Evolutionary conservation across 1,284 basidiomycete genomes (phyloP).

Genomic region (Trichosporon sp.): DNA sequence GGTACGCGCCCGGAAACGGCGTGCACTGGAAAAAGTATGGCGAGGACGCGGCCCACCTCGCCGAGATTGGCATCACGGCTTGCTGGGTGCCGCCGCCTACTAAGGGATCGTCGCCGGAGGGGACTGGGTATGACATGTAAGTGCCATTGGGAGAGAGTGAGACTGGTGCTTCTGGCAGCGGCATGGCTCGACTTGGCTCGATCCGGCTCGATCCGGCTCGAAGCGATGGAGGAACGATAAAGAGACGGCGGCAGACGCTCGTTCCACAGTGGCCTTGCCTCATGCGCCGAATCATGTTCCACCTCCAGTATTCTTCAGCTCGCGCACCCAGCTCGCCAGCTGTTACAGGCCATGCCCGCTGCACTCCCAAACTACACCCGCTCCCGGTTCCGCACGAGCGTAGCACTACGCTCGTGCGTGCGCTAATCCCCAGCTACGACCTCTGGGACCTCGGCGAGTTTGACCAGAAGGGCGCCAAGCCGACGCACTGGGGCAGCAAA

Average conservation of each 20-base stretch:
- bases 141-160: slow-evolving; percentile 21
- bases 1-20: slow-evolving; percentile 48
- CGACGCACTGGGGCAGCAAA: slow-evolving; percentile 89
- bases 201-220: not conserved
- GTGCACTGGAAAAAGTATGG: slow-evolving; percentile 74
- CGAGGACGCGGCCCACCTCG: slow-evolving; percentile 68
- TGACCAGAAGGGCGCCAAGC: slow-evolving; percentile 73
- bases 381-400: too few species aligned
- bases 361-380: too few species aligned
- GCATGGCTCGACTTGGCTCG: too few species aligned
- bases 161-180: too few species aligned
- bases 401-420: too few species aligned
- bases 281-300: too few species aligned
- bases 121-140: slow-evolving; percentile 56
- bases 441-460: slow-evolving; percentile 94
- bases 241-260: too few species aligned
- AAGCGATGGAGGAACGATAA: too few species aligned
- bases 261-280: too few species aligned
- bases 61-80: slow-evolving; percentile 79
- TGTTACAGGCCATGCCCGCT: not conserved
- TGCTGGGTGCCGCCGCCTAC: slow-evolving; percentile 63
- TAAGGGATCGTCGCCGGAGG: slow-evolving; percentile 51
- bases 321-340: too few species aligned
- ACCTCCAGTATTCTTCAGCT: too few species aligned
- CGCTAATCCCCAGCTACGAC: slow-evolving; percentile 57